Base-by-base conservation (phyloP, 768 basidiomycete species). In the Mrakia blollopis region DNA sequence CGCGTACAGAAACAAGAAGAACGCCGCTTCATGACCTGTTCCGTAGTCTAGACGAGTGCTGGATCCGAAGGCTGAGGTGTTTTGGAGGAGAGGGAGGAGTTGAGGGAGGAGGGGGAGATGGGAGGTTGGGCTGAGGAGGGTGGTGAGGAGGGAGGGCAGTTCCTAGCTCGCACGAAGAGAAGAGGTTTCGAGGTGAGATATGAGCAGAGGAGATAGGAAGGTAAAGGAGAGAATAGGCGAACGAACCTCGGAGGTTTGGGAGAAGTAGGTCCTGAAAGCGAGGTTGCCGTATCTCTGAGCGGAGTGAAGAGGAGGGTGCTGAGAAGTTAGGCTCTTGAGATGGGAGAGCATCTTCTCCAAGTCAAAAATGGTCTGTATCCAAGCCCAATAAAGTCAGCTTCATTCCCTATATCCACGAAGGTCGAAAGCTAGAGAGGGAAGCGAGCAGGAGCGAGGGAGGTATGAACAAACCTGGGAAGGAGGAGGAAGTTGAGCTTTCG, bases 1-100 rank as follows among this genome's bases (percentile, higher is more conserved):
- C 16, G 76, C 71, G 16, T 61, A 62, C 11, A 98, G 86, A 78
- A 93, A 91, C 25, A 95, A 85, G 10, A 88, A 88, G 81, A 97
- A 98, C 0, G 92, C 90, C 0, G 93, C 88, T 85, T 98, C 97
- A 81, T 99, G 97, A 0, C 97, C 97, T 5, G 93, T 94, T 0
- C 97, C 96, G 82, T 98, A 98, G 86, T 99, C 97, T 85, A 98
- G 89, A 74, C 97, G 89, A 18, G 88, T 87, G 80, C 93, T 91
- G 6, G 92, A 94, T 11, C 97, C 97, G 83, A 98, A 98, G 1
- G 83, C 80, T 65, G 80, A 74, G 0, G 94, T 91, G 3, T 89
- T 86, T 73, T 91, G 80, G 41, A 98, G 83, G 79, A 96, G 92
- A 1, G 94, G 92, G 50, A 89, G 88, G 72, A 98, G 82, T 74